Evolutionary conservation across 169 alveolate species (phyloP).

Genomic region (Cryptosporidium andersoni): DNA sequence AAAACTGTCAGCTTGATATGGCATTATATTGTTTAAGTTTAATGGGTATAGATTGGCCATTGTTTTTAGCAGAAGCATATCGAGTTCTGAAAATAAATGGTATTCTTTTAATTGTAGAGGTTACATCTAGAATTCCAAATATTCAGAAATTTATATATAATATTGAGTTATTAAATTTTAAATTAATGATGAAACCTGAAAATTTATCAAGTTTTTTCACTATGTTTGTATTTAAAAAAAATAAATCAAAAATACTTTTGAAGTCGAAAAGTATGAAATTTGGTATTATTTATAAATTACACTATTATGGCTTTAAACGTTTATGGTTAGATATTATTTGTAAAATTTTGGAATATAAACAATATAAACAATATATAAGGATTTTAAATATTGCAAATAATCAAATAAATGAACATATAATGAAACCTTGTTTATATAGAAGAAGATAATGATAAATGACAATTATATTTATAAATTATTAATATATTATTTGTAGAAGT

Average conservation of each 20-base stretch:
- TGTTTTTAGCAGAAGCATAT: slow-evolving; percentile 80
- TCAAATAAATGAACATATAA: slow-evolving; percentile 17
- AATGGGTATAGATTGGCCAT: slow-evolving; percentile 88
- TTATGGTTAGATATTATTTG: neutral
- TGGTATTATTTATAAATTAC: neutral
- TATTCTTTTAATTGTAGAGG: slow-evolving; percentile 30
- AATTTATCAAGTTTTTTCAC: slow-evolving; percentile 42
- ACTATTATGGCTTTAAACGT: slow-evolving; percentile 12
- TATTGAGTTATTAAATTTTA: slow-evolving; percentile 11
- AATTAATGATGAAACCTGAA: slow-evolving; percentile 13
- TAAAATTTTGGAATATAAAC: neutral
- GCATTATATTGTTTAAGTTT: slow-evolving; percentile 83
- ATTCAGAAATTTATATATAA: neutral
- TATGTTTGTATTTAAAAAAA: slow-evolving; percentile 19
- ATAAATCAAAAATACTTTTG: neutral
- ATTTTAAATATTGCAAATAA: neutral
- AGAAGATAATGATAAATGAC: slow-evolving; percentile 43
- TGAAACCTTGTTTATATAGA: slow-evolving; percentile 76
- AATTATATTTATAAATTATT: neutral
- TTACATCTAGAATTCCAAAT: slow-evolving; percentile 34
- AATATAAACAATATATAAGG: neutral
- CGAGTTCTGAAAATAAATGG: slow-evolving; percentile 71
- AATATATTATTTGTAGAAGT: neutral
- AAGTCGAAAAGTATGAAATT: neutral
- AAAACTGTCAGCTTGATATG: slow-evolving; percentile 72